A percentile compares a stretch with the other conserved stretches of the same genome.
Evolutionary conservation across 23 red algal genomes (phyloP).

Genomic region (Gracilaria domingensis): DNA sequence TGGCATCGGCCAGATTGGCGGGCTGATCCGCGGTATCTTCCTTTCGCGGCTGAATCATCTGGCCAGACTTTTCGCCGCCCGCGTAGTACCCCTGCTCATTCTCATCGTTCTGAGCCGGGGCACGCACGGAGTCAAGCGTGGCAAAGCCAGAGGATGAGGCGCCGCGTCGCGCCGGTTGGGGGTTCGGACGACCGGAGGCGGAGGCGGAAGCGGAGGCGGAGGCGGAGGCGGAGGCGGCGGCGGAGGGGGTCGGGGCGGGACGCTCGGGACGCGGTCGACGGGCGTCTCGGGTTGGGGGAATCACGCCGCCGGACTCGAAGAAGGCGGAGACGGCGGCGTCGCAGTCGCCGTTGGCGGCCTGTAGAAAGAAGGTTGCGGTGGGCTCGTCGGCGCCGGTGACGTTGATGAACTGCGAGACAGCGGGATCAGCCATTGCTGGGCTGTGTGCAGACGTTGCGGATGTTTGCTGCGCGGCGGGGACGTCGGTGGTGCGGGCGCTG

Average conservation of each 20-base stretch:
- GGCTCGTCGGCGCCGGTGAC: conserved; percentile 75
- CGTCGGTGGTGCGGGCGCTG: background rate
- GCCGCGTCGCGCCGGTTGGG: conserved; percentile 10
- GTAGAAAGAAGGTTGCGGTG: conserved; percentile 76
- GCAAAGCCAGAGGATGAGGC: conserved; percentile 52
- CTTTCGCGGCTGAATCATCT: conserved; percentile 88
- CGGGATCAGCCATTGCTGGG: conserved; percentile 56
- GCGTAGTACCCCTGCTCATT: conserved; percentile 90
- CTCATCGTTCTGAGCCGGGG: conserved; percentile 48
- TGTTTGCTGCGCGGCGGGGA: too few relatives aligned
- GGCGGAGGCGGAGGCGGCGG: background rate
- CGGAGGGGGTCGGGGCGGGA: conserved; percentile 17
- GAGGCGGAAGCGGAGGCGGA: conserved; percentile 13
- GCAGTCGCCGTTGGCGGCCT: conserved; percentile 58
- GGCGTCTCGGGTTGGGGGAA: conserved; percentile 4
- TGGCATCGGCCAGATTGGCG: conserved; percentile 67
- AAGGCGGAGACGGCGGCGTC: conserved; percentile 78
- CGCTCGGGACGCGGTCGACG: background rate
- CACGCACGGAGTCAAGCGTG: conserved; percentile 64
- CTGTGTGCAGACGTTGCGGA: background rate
- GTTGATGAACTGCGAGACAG: conserved; percentile 72
- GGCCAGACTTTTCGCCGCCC: conserved; percentile 93
- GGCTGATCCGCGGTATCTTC: background rate
- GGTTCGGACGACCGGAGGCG: background rate
- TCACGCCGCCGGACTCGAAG: conserved; percentile 68